Evolutionary conservation across 176 grass and related monocot species (phyloP).

Genomic region (barley (Hordeum vulgare)): MorexV3_pseudomolecules_assembly NC_058520.1:111749474-111749973

Average conservation of each 20-base stretch:
- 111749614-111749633: not conserved
- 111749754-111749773: not conserved
- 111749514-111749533: too few species aligned
- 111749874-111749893: conserved; percentile 24
- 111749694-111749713: not conserved
- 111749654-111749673: not conserved
- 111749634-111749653: not conserved
- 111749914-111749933: conserved; percentile 18
- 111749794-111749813: not conserved
- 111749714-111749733: not conserved
- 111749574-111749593: not conserved
- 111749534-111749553: not conserved
- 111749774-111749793: not conserved
- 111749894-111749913: conserved; percentile 4
- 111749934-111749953: not conserved
- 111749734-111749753: not conserved
- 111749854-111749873: conserved; percentile 9
- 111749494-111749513: too few species aligned
- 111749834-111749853: not conserved
- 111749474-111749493: too few species aligned
- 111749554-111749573: not conserved
- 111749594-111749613: not conserved
- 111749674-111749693: too few species aligned
- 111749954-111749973: conserved; percentile 2
- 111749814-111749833: not conserved